Base-by-base conservation (phyloP, 2,329 filamentous ascomycete genomes). In the Talaromyces islandicus region DNA sequence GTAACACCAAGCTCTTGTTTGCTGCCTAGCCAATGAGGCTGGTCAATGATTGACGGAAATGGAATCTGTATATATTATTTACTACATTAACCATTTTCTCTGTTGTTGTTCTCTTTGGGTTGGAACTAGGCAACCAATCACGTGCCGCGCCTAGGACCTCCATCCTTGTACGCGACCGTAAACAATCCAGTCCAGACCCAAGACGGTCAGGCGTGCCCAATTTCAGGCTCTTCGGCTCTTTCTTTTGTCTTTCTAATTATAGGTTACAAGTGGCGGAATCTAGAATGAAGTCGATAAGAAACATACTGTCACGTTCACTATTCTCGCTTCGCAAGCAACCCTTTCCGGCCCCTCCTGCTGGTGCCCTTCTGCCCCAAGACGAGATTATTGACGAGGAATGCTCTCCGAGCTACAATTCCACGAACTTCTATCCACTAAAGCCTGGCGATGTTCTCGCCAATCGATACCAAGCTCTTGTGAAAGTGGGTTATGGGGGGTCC, bases 391-490 rank as follows among this genome's bases (percentile, higher is more conserved):
- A 61, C 46, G 59, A 61, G 46, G 59, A 61, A 43, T 17, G 50
- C 21, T 1, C n/a, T 14, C 55, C 59, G 19, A 21, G 10, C 12
- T 62, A 62, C 27, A 30, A 62, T 30, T 48, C 56, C 17, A 59
- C 48, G 21, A 12, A 61, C 24, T 61, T 43, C 51, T 73, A 72
- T 66, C 69, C 71, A 35, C 64, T 65, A 32, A 63, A 60, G 35
- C 71, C 73, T 58, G 71, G 70, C 35, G 67, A 74, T 59, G 41
- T 73, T 2, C 17, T 74, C 10, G 63, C 69, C 35, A 56, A 68
- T 1, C 65, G 65, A 19, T 76, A 75, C 62, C 69, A 74, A 62
- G 62, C 74, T 12, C 58, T 75, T 11, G 71, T 69, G 1, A 76
- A 76, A 63, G 60, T 75, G 11, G 73, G 73, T 30, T 76, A 66